phyloP scores from a whole-genome alignment of 2,329 filamentous ascomycete species.

The Botryotinia narcissicola region DNA sequence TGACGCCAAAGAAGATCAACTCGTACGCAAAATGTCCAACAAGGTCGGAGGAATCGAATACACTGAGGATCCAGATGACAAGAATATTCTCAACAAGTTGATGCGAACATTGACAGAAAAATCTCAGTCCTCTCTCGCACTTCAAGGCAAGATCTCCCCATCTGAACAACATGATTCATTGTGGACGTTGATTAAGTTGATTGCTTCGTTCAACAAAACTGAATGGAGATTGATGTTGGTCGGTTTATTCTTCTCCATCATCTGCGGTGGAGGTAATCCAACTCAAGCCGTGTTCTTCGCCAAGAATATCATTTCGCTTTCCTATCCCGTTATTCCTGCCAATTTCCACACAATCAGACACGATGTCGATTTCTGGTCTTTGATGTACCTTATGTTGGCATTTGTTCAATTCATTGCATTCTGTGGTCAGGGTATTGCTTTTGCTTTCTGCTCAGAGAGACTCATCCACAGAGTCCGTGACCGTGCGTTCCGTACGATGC shows the following conservation, averaged over 20 bases:
- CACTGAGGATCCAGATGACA: conserved; percentile 59
- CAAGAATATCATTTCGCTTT: conserved; percentile 76
- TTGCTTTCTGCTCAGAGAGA: conserved; percentile 83
- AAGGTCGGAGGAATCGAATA: conserved; percentile 43
- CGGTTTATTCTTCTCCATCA: conserved; percentile 69
- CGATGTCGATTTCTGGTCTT: conserved; percentile 79
- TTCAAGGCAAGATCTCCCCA: conserved; percentile 55
- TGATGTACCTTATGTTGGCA: conserved; percentile 86
- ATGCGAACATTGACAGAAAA: conserved; percentile 54
- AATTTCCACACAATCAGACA: conserved; percentile 51
- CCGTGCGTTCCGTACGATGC: conserved; percentile 77
- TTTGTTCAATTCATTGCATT: conserved; percentile 70
- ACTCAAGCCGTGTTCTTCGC: conserved; percentile 79
- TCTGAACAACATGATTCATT: conserved; percentile 61
- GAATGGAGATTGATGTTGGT: conserved; percentile 71
- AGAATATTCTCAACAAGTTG: conserved; percentile 55
- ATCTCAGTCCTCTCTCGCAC: conserved; percentile 67
- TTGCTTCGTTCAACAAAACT: conserved; percentile 72
- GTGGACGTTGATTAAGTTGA: conserved; percentile 74
- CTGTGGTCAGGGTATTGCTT: conserved; percentile 65
- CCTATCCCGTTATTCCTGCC: conserved; percentile 39
- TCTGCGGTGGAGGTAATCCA: conserved; percentile 80
- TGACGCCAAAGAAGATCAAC: conserved; percentile 50
- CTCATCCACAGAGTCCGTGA: conserved; percentile 82
- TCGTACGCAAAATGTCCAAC: conserved; percentile 49